Evolutionary conservation across 805 yeast species (phyloP).

Genomic region (Candida andamanensis): DNA sequence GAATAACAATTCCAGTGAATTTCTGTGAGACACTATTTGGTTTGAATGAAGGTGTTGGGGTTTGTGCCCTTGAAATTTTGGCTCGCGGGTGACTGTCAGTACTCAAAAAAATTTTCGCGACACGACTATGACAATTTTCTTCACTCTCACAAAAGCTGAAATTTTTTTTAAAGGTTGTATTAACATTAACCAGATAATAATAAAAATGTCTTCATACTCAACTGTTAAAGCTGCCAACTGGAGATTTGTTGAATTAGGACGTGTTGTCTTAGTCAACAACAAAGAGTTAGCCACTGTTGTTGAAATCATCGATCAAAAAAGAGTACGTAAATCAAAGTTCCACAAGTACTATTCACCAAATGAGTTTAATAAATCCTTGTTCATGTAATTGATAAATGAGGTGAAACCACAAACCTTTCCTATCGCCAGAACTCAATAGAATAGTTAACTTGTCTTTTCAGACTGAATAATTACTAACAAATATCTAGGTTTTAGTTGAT

Average conservation of each 20-base stretch:
- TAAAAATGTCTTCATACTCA: slow-evolving; percentile 35
- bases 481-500: slow-evolving; percentile 75
- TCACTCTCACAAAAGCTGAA: slow-evolving; percentile 3
- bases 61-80: background rate
- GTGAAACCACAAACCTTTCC: no score
- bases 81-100: background rate
- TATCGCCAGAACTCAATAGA: no score
- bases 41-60: no score
- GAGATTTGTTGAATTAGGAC: slow-evolving; percentile 99
- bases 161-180: slow-evolving; percentile 11
- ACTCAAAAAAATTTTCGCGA: background rate
- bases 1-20: no score
- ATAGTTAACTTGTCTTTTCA: no score
- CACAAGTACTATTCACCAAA: no score
- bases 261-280: slow-evolving; percentile 86
- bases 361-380: no score
- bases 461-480: slow-evolving; percentile 25
- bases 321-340: slow-evolving; percentile 55
- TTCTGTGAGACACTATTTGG: no score
- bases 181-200: slow-evolving; percentile 6
- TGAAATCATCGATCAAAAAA: slow-evolving; percentile 98
- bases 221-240: slow-evolving; percentile 95
- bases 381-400: no score
- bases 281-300: slow-evolving; percentile 94
- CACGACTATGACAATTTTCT: background rate